Base-by-base conservation (phyloP, 1,284 basidiomycete genomes). In the Irpex sp. region DNA sequence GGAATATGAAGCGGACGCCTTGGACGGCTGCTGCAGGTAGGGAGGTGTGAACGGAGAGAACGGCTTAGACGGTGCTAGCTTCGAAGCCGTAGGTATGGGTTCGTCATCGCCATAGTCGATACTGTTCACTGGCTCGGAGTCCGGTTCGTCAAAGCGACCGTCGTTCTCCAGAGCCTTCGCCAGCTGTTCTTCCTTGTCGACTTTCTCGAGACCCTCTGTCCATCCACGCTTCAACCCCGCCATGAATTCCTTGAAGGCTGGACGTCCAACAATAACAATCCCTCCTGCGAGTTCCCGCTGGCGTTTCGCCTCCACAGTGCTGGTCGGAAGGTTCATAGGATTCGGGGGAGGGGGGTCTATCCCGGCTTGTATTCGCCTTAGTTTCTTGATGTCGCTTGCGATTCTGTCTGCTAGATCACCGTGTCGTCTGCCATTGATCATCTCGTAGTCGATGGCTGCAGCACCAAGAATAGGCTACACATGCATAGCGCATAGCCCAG, bases 211-310 rank as follows among this genome's bases (percentile, higher is more conserved):
- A 2, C 85, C 79, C 54, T 87, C 85, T n/a, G 85, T 85, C 92
- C 93, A 99, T 0, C 97, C 96, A 57, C 84, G 80, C 68, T 84
- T 84, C 58, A 98, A 72, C 1, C 95, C 96, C 63, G 87, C 83
- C 80, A 97, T 85, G 75, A 93, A 98, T 77, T 99, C 96, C 76
- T 98, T 99, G 73, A 96, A 83, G 1, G 94, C 91, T 39, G 92
- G 88, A 61, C 96, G 84, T 6, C 97, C 97, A n/a, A 98, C 75
- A 59, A 99, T 78, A 59, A 98, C 80, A 49, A 88, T 82, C 0
- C 94, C 96, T 4, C 94, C 94, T 28, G 90, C 86, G 10, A 94
- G 77, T 67, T 90, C 88, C 39, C 85, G 82, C 63, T 82, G 74
- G 7, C 81, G 82, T 60, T 79, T 78, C 68, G 85, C 80, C 36